These are phyloP conservation scores for Zoysia japonica DNA, from an alignment of 176 grass and related monocot species.

Conservation along the genomic window DNA sequence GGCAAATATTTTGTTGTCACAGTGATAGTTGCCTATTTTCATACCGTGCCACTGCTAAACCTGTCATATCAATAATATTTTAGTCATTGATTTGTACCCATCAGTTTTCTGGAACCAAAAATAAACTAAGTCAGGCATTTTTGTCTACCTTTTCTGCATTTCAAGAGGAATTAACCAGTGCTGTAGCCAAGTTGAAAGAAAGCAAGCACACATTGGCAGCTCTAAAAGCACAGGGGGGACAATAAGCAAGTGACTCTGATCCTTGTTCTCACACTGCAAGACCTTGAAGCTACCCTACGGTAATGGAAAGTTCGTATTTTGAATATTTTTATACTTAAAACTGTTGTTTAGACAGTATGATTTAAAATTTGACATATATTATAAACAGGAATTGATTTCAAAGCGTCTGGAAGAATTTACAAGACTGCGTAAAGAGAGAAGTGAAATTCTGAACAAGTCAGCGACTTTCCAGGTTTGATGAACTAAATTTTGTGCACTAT, in stretches of 20 bases:
- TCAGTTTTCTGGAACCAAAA: neutral
- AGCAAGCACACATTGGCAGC: conserved; percentile 56
- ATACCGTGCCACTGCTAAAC: neutral
- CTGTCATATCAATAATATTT: neutral
- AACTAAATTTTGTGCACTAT: neutral
- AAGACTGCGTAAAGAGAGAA: conserved; percentile 83
- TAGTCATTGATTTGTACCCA: neutral
- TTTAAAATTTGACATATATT: conserved; percentile 3
- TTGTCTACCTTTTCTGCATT: conserved; percentile 28
- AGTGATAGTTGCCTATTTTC: neutral
- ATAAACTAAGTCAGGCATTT: conserved; percentile 25
- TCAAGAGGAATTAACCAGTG: conserved; percentile 73
- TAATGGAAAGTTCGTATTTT: conserved; percentile 32
- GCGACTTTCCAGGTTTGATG: conserved; percentile 72
- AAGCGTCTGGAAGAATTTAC: conserved; percentile 66
- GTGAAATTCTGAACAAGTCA: conserved; percentile 77
- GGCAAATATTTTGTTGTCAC: neutral
- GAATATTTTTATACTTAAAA: conserved; percentile 13
- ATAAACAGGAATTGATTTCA: conserved; percentile 62
- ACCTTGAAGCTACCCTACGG: conserved; percentile 71
- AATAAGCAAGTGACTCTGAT: conserved; percentile 54
- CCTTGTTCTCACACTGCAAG: conserved; percentile 62
- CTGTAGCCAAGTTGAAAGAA: conserved; percentile 73
- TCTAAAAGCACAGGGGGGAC: conserved; percentile 64
- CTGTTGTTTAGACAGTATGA: neutral